These are phyloP conservation scores for Pseudocercospora macadamiae DNA, from an alignment of 2,329 filamentous ascomycete genomes.

Conservation along the genomic window DNA sequence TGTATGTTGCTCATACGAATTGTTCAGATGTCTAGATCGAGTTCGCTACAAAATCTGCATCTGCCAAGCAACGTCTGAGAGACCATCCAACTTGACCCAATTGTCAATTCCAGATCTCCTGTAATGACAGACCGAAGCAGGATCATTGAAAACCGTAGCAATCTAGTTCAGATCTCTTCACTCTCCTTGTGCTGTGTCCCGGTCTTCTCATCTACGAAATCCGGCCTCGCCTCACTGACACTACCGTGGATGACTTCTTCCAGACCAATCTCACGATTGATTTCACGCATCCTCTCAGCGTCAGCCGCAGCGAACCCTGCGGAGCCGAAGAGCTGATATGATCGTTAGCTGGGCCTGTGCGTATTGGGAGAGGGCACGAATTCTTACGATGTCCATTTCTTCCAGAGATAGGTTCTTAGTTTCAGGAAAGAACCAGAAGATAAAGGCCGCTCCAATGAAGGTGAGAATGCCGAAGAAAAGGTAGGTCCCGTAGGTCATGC, in stretches of 20 bases:
- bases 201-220: slow-evolving; percentile 24
- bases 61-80: no score
- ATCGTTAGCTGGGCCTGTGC: no score
- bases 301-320: slow-evolving; percentile 69
- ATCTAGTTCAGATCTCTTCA: slow-evolving; percentile 6
- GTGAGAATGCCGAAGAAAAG: slow-evolving; percentile 70
- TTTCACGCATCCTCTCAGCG: slow-evolving; percentile 71
- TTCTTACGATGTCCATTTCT: slow-evolving; percentile 35
- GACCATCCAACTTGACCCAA: no score
- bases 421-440: slow-evolving; percentile 58
- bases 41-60: no score
- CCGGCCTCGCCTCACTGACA: slow-evolving; percentile 19
- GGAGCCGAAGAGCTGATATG: slow-evolving; percentile 43
- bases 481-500: slow-evolving; percentile 71
- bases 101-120: background rate
- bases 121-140: background rate
- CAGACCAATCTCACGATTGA: slow-evolving; percentile 70
- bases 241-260: slow-evolving; percentile 37
- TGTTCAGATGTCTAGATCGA: no score
- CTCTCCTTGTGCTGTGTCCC: slow-evolving; percentile 19
- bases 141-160: background rate
- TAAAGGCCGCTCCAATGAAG: slow-evolving; percentile 61
- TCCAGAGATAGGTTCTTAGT: slow-evolving; percentile 58
- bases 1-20: no score
- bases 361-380: background rate